A percentile compares a stretch with the other conserved stretches of the same genome.
Evolutionary conservation across 768 basidiomycete genomes (phyloP).

Genomic region (Collybiopsis confluens): DNA sequence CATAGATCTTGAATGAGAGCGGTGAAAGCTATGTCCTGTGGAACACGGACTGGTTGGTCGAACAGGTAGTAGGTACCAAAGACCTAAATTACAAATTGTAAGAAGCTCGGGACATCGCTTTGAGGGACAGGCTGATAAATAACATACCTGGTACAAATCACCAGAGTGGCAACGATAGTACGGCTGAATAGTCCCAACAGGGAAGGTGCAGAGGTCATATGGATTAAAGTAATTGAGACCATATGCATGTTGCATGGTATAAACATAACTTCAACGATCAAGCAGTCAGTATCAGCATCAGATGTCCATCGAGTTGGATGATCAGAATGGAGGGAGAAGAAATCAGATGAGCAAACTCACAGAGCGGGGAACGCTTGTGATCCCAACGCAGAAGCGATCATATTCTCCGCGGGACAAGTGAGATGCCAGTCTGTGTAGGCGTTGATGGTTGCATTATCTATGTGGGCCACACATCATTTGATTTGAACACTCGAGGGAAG

Average conservation of each 20-base stretch:
- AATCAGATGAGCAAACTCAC: no score
- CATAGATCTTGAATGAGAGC: slow-evolving; percentile 6
- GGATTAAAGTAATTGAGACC: slow-evolving; percentile 13
- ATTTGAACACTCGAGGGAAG: background rate
- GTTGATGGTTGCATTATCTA: slow-evolving; percentile 15
- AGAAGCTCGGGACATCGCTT: no score
- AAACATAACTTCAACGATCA: slow-evolving; percentile 16
- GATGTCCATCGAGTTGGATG: background rate
- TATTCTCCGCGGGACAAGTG: slow-evolving; percentile 13
- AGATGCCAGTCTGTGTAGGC: slow-evolving; percentile 11
- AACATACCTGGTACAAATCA: slow-evolving; percentile 14
- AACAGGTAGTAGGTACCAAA: slow-evolving; percentile 17
- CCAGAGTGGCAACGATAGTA: slow-evolving; percentile 19
- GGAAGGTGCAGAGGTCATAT: slow-evolving; percentile 15
- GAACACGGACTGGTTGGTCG: slow-evolving; percentile 13
- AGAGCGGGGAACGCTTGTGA: slow-evolving; percentile 13
- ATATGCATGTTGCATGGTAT: slow-evolving; percentile 14
- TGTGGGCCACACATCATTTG: background rate
- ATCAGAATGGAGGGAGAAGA: background rate
- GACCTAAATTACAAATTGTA: no score
- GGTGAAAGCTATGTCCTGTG: slow-evolving; percentile 10
- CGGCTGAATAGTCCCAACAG: slow-evolving; percentile 12
- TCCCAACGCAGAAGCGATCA: slow-evolving; percentile 10
- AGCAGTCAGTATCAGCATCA: background rate
- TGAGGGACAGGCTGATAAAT: background rate